Conservation (phyloP, 345 rosid species). For the Ceriops decandra region DNA sequence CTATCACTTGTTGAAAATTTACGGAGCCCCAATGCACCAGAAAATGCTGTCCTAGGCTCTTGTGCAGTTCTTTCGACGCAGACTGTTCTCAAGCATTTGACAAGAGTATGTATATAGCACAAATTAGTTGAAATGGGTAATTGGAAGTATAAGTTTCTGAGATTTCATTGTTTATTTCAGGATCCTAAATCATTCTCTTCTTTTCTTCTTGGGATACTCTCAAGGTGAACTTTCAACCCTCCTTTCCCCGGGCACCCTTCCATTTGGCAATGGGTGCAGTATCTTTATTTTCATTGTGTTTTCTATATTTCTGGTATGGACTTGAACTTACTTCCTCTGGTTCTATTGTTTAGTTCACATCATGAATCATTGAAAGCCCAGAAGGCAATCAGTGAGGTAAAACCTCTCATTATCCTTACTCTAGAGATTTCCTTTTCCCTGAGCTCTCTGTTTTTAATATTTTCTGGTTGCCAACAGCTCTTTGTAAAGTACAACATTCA, state of each 20-base stretch:
- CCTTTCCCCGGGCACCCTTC: background rate
- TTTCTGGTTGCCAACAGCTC: constrained; percentile 52
- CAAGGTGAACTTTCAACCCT: constrained; percentile 49
- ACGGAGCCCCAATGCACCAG: constrained; percentile 57
- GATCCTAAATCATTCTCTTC: constrained; percentile 75
- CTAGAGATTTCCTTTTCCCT: constrained; percentile 1
- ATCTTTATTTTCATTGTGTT: background rate
- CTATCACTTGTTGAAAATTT: constrained; percentile 64
- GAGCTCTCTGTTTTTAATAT: constrained; percentile 14
- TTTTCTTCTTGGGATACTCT: constrained; percentile 81
- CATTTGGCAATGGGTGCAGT: background rate
- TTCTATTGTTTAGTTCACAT: constrained; percentile 67
- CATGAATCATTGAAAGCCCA: constrained; percentile 91
- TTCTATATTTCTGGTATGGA: background rate
- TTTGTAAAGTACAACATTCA: constrained; percentile 97
- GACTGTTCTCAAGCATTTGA: constrained; percentile 91
- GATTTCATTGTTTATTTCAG: constrained; percentile 45
- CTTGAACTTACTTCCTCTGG: constrained; percentile 9
- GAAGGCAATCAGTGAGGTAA: constrained; percentile 92
- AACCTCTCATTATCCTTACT: constrained; percentile 18
- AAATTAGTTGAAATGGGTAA: constrained; percentile 22
- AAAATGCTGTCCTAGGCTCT: constrained; percentile 83
- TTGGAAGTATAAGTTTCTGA: constrained; percentile 26
- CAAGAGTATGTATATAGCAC: constrained; percentile 48
- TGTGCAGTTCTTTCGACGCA: constrained; percentile 90